Conservation (phyloP, 352 stramenopile species). For the Globisporangium yorkense region DNA sequence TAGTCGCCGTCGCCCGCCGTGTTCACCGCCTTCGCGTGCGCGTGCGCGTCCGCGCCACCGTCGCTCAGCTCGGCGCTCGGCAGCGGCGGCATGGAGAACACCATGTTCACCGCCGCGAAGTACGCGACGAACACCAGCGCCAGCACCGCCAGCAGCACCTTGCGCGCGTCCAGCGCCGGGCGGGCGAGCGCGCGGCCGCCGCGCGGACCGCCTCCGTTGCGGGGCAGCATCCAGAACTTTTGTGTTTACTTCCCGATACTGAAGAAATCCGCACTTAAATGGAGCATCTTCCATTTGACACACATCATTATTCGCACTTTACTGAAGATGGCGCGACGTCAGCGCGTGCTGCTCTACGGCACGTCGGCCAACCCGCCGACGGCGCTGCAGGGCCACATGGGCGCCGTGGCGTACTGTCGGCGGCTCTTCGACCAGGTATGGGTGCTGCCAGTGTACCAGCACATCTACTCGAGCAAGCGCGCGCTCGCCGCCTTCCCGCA, state of each 20-base stretch:
- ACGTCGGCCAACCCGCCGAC: constrained; percentile 83
- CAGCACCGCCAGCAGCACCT: constrained; percentile 47
- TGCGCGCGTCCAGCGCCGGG: constrained; percentile 33
- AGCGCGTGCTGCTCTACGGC: constrained; percentile 75
- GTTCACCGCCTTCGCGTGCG: background rate
- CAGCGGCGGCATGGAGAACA: constrained; percentile 38
- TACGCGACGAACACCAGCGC: constrained; percentile 57
- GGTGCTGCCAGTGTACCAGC: constrained; percentile 86
- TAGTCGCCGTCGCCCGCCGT: constrained; percentile 6
- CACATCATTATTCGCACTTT: too few relatives aligned
- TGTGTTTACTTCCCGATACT: background rate
- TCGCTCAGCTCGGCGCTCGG: background rate
- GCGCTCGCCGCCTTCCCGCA: constrained; percentile 69
- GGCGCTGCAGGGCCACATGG: constrained; percentile 68
- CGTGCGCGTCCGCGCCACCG: constrained; percentile 1
- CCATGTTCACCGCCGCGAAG: constrained; percentile 59
- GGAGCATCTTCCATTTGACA: too few relatives aligned
- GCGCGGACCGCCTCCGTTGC: constrained; percentile 11
- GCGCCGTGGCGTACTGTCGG: constrained; percentile 58
- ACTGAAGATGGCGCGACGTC: too few relatives aligned
- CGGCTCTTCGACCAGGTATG: constrained; percentile 80
- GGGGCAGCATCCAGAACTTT: constrained; percentile 24
- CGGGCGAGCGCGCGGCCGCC: constrained; percentile 3
- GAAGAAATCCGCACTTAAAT: background rate
- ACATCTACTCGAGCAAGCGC: constrained; percentile 83